Conservation (phyloP, 495 filamentous ascomycete species). For the Aspergillus nidulans region DNA sequence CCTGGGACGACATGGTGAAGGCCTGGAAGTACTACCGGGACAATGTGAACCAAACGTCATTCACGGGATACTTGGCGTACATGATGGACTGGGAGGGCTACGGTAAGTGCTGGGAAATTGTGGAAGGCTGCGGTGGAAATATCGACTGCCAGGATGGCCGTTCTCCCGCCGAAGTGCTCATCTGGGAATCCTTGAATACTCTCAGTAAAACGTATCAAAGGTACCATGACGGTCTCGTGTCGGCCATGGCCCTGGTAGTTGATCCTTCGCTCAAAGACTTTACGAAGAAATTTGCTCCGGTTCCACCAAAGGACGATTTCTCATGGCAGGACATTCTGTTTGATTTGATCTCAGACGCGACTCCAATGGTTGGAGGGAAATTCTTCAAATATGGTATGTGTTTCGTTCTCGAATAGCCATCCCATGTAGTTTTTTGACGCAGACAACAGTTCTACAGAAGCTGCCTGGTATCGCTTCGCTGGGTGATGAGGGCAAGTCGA, state of each 20-base stretch:
- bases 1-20: conserved; percentile 17
- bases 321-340: conserved; percentile 23
- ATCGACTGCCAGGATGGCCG: not conserved
- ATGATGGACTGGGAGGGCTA: not conserved
- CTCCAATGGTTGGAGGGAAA: conserved; percentile 13
- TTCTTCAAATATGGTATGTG: conserved; percentile 19
- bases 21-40: conserved; percentile 7
- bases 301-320: conserved; percentile 17
- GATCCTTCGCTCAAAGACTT: conserved; percentile 14
- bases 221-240: conserved; percentile 3
- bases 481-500: not conserved
- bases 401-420: not conserved
- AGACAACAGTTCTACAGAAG: not conserved
- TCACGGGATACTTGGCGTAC: not conserved
- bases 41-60: not conserved
- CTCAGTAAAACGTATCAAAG: conserved; percentile 19
- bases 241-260: conserved; percentile 1
- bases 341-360: conserved; percentile 22
- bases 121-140: not conserved
- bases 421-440: not conserved
- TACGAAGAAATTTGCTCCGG: conserved; percentile 28
- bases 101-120: conserved; percentile 11
- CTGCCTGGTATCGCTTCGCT: not conserved
- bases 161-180: not conserved
- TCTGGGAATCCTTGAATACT: not conserved